phyloP scores from a whole-genome alignment of 2,329 filamentous ascomycete species.

The Epichloe coenophiala region DNA sequence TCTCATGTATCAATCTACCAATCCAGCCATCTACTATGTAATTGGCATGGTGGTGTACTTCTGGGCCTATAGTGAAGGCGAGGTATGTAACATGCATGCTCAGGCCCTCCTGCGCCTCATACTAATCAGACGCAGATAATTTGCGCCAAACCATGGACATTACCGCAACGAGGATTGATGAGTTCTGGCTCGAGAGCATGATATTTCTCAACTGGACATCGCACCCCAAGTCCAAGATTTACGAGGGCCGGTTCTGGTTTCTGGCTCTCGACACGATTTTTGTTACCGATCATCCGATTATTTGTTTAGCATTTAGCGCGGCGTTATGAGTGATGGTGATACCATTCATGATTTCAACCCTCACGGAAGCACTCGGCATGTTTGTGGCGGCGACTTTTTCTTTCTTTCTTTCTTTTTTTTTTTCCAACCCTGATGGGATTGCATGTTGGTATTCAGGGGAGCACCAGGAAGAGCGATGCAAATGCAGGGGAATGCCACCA shows the following conservation, averaged over 20 bases:
- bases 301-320: constrained; percentile 3
- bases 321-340: constrained; percentile 4
- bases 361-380: background rate
- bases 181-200: constrained; percentile 8
- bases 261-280: background rate
- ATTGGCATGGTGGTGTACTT: constrained; percentile 82
- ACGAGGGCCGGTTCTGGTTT: background rate
- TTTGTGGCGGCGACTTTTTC: no score
- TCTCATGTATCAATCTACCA: constrained; percentile 83
- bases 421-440: no score
- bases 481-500: background rate
- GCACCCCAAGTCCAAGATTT: background rate
- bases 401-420: background rate
- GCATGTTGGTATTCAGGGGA: no score
- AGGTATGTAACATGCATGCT: constrained; percentile 49
- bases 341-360: background rate
- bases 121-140: constrained; percentile 37
- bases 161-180: constrained; percentile 39
- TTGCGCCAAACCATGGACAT: constrained; percentile 56
- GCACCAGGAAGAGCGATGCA: background rate
- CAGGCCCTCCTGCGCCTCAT: constrained; percentile 4
- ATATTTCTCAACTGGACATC: background rate
- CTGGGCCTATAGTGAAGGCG: constrained; percentile 93
- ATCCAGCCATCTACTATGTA: constrained; percentile 83
- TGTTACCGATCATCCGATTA: background rate